Conservation (phyloP, 768 basidiomycete genomes). For the Cystofilobasidium ferigula region DNA sequence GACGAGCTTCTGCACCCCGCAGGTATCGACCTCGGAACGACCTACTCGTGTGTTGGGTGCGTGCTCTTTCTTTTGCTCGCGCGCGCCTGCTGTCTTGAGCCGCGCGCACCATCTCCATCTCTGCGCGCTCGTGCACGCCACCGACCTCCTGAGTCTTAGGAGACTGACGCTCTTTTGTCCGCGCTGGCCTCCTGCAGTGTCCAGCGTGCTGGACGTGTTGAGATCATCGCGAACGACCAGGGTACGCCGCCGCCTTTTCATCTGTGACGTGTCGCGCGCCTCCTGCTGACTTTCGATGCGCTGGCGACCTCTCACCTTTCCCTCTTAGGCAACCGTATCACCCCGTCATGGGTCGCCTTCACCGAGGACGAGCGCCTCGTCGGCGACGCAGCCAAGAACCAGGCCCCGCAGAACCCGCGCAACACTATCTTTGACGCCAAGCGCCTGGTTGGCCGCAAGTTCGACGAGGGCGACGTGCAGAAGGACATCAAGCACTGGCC, state of each 20-base stretch:
- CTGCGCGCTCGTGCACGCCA: not conserved
- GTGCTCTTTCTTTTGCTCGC: not conserved
- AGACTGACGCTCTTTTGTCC: not conserved
- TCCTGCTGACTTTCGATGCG: no score
- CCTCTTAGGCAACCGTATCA: slow-evolving; percentile 62
- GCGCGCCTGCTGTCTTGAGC: no score
- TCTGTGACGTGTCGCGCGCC: not conserved
- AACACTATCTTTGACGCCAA: slow-evolving; percentile 23
- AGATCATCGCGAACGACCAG: slow-evolving; percentile 38
- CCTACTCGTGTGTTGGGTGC: slow-evolving; percentile 38
- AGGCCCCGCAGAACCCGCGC: slow-evolving; percentile 60
- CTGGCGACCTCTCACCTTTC: not conserved
- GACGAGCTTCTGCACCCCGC: not conserved
- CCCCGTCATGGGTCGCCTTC: slow-evolving; percentile 53
- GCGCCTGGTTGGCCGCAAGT: slow-evolving; percentile 33
- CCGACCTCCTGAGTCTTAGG: no score
- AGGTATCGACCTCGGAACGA: slow-evolving; percentile 37
- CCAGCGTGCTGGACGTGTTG: slow-evolving; percentile 41
- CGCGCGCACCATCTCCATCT: no score
- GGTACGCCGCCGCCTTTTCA: not conserved
- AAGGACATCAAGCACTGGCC: slow-evolving; percentile 83
- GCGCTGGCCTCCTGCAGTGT: slow-evolving; percentile 34
- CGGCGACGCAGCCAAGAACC: slow-evolving; percentile 94
- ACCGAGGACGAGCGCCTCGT: slow-evolving; percentile 43
- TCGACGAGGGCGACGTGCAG: slow-evolving; percentile 66